A percentile compares a stretch with the other conserved stretches of the same genome.
Evolutionary conservation across 345 rosid genomes (phyloP).

Genomic region (Eucalyptus cloeziana): DNA sequence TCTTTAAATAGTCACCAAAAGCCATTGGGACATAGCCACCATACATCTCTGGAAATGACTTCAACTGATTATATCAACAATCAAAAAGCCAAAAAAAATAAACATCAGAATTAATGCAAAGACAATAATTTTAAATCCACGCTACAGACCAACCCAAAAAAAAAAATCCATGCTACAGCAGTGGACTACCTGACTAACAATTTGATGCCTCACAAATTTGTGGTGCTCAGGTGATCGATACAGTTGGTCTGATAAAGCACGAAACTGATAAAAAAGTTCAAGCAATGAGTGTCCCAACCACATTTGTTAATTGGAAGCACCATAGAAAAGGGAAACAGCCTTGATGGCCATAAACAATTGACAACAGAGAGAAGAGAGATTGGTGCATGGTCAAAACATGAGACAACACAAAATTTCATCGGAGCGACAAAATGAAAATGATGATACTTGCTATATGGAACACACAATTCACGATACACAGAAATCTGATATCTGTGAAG

Average conservation of each 20-base stretch:
- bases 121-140: not conserved
- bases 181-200: slow-evolving; percentile 49
- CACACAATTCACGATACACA: not conserved
- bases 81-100: not conserved
- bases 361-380: not conserved
- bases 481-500: not conserved
- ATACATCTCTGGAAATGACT: slow-evolving; percentile 24
- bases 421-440: not conserved
- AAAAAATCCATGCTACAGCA: not conserved
- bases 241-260: slow-evolving; percentile 83
- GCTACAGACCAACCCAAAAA: not conserved
- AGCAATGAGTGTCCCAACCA: not conserved
- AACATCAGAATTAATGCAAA: not conserved
- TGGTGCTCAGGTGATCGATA: slow-evolving; percentile 74
- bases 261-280: slow-evolving; percentile 39
- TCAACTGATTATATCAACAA: slow-evolving; percentile 21
- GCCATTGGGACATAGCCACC: slow-evolving; percentile 52
- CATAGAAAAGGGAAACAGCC: not conserved
- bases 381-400: not conserved
- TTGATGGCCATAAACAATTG: not conserved
- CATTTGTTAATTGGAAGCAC: not conserved
- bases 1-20: slow-evolving; percentile 44
- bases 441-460: not conserved
- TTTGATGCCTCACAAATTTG: slow-evolving; percentile 56
- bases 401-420: not conserved